These are phyloP conservation scores for Mucor velutinosus DNA, from an alignment of 371 early-diverging fungal species.

Conservation along the genomic window DNA sequence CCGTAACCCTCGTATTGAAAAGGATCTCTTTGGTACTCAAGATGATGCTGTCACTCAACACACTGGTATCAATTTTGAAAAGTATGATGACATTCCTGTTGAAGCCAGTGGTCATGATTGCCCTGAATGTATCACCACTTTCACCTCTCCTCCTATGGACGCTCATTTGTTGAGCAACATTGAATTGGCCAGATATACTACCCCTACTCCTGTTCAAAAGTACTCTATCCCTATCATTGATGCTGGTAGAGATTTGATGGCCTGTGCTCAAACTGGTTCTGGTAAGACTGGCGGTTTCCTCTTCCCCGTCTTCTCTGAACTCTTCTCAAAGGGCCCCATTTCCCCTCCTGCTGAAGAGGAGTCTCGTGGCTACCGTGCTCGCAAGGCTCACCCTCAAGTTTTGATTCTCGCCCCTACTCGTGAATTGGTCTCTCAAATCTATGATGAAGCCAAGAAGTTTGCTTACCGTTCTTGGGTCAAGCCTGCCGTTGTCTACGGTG, in stretches of 20 bases:
- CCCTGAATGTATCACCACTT: constrained; percentile 27
- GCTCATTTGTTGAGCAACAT: constrained; percentile 75
- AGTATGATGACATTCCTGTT: constrained; percentile 96
- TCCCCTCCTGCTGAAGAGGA: constrained; percentile 36
- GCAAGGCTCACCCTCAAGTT: constrained; percentile 42
- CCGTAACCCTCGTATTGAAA: constrained; percentile 37
- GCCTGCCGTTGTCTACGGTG: constrained; percentile 95
- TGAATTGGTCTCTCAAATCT: constrained; percentile 48
- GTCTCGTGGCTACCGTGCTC: neutral
- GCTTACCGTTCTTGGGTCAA: constrained; percentile 90
- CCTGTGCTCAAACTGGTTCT: constrained; percentile 84
- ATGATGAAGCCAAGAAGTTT: constrained; percentile 74
- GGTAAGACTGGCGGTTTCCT: constrained; percentile 80
- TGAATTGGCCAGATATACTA: constrained; percentile 54
- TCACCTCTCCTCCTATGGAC: constrained; percentile 75
- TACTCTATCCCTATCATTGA: constrained; percentile 70
- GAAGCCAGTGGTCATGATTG: constrained; percentile 84
- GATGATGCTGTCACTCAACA: constrained; percentile 69
- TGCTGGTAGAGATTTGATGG: constrained; percentile 70
- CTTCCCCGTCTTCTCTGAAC: constrained; percentile 54
- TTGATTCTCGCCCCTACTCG: constrained; percentile 52
- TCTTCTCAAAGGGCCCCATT: constrained; percentile 74
- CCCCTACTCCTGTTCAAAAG: constrained; percentile 76
- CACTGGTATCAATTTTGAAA: constrained; percentile 96
- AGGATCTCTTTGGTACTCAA: constrained; percentile 68